Conservation (phyloP, 805 yeast genomes). For the Metschnikowia colocasiae region DNA sequence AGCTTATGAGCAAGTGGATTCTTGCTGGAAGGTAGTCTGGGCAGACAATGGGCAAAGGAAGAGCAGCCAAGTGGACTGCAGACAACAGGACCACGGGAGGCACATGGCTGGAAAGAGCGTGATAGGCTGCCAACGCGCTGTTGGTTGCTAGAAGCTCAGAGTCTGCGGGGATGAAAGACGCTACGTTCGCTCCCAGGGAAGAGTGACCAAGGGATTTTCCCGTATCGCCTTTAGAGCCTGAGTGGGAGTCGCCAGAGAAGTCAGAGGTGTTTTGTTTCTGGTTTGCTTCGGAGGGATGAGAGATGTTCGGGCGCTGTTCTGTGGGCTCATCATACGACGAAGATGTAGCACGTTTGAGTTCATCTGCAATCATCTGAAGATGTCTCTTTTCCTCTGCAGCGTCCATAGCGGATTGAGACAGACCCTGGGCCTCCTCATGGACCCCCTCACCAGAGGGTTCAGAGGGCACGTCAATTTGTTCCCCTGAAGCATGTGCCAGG, state of each 20-base stretch:
- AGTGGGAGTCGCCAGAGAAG: neutral
- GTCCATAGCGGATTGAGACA: slow-evolving; percentile 3
- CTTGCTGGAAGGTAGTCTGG: slow-evolving; percentile 56
- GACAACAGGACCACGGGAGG: slow-evolving; percentile 34
- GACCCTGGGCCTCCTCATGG: neutral
- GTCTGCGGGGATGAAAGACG: slow-evolving; percentile 33
- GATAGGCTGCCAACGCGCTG: slow-evolving; percentile 40
- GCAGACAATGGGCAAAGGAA: slow-evolving; percentile 57
- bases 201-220: neutral
- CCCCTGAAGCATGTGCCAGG: neutral
- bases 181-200: neutral
- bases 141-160: slow-evolving; percentile 40
- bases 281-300: neutral
- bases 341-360: slow-evolving; percentile 32
- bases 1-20: slow-evolving; percentile 60
- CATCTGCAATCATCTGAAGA: slow-evolving; percentile 30
- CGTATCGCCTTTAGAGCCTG: neutral
- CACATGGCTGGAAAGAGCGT: slow-evolving; percentile 36
- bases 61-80: slow-evolving; percentile 54
- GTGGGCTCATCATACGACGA: neutral
- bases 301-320: neutral
- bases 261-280: neutral
- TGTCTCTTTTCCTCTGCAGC: slow-evolving; percentile 22
- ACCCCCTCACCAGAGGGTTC: neutral
- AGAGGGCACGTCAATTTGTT: neutral